phyloP scores from a whole-genome alignment of 768 basidiomycete genomes.

The Erythrobasidium yunnanense region DNA sequence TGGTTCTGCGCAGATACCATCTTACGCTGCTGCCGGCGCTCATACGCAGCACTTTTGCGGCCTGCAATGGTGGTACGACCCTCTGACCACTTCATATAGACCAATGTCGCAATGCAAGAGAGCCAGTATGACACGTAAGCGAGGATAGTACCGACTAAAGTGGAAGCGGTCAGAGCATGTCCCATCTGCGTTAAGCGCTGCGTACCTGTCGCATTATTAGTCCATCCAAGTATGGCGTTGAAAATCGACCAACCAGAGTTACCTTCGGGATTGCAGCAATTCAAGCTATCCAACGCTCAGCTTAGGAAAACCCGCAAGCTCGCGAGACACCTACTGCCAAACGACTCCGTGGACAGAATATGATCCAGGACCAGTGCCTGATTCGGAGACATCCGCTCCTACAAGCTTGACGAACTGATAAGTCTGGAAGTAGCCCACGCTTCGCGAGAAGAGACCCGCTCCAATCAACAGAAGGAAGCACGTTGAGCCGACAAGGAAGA shows the following conservation, averaged over 20 bases:
- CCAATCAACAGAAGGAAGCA: conserved; percentile 86
- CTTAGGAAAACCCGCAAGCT: conserved; percentile 35
- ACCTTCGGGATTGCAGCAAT: conserved; percentile 64
- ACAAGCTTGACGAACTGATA: conserved; percentile 52
- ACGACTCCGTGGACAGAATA: conserved; percentile 40
- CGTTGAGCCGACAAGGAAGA: conserved; percentile 87
- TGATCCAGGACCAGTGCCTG: conserved; percentile 62
- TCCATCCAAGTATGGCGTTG: conserved; percentile 70
- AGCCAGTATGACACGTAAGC: conserved; percentile 89
- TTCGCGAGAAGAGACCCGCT: conserved; percentile 77
- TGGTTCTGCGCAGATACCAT: too few relatives aligned
- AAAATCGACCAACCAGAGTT: conserved; percentile 70
- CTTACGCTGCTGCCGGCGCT: not conserved
- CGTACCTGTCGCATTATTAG: not conserved
- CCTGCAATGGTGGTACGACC: conserved; percentile 9
- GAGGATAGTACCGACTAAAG: conserved; percentile 61
- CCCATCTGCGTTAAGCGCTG: not conserved
- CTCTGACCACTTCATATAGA: conserved; percentile 47
- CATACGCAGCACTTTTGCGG: not conserved
- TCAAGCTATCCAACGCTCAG: conserved; percentile 31
- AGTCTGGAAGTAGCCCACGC: conserved; percentile 60
- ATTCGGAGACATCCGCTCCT: conserved; percentile 54
- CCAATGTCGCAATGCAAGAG: conserved; percentile 57
- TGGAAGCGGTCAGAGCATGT: conserved; percentile 29
- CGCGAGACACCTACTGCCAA: conserved; percentile 41